phyloP scores from a whole-genome alignment of 2,329 filamentous ascomycete species.

The Exophiala xenobiotica region DNA sequence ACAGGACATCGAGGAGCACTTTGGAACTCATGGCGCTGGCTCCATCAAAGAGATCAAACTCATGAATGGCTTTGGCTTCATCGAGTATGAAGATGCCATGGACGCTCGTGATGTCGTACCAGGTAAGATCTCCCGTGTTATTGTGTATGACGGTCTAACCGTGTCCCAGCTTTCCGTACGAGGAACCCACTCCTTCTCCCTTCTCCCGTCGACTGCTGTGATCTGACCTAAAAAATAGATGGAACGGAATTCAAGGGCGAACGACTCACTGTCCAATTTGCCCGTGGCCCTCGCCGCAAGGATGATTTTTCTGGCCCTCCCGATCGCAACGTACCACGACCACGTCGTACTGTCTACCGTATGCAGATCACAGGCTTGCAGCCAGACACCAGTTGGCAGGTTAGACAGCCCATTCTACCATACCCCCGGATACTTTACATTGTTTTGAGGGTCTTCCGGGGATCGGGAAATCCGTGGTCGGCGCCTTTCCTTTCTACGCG shows the following conservation, averaged over 20 bases:
- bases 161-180: conserved; percentile 26
- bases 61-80: conserved; percentile 99
- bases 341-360: conserved; percentile 88
- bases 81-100: conserved; percentile 98
- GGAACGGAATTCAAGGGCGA: conserved; percentile 98
- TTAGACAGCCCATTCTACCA: conserved; percentile 61
- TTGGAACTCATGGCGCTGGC: conserved; percentile 91
- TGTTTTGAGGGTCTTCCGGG: background rate
- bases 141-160: conserved; percentile 4
- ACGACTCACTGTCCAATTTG: conserved; percentile 96
- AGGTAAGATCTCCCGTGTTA: conserved; percentile 58
- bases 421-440: background rate
- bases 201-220: background rate
- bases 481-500: background rate
- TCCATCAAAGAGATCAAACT: conserved; percentile 99
- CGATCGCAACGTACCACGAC: conserved; percentile 69
- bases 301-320: conserved; percentile 63
- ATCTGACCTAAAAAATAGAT: conserved; percentile 58
- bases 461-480: background rate
- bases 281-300: conserved; percentile 75
- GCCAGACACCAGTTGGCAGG: conserved; percentile 99
- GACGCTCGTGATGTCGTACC: conserved; percentile 98
- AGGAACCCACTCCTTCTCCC: conserved; percentile 1
- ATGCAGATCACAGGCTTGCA: conserved; percentile 98
- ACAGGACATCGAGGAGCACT: conserved; percentile 93